These are phyloP conservation scores for Vanrija sp. DNA, from an alignment of 1,284 basidiomycete species.

Conservation along the genomic window DNA sequence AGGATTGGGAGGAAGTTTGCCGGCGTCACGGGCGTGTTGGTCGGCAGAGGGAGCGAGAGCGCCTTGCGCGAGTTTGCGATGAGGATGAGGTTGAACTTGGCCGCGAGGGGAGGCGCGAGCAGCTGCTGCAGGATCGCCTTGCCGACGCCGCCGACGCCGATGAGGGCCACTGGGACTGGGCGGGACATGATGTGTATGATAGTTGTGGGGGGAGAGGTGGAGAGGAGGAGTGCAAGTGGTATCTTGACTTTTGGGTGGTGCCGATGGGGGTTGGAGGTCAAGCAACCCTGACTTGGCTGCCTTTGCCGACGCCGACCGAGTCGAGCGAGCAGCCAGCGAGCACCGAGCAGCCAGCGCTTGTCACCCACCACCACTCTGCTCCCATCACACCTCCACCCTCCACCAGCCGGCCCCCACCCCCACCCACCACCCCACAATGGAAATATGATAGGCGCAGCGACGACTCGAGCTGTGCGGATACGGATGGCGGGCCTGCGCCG, in stretches of 20 bases:
- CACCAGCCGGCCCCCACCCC: not conserved
- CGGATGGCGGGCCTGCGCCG: not conserved
- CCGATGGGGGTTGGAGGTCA: not conserved
- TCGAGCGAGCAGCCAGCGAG: not conserved
- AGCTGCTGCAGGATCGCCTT: conserved; percentile 69
- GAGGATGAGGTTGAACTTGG: conserved; percentile 64
- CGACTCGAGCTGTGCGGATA: no score
- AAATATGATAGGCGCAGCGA: no score
- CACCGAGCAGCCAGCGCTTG: no score
- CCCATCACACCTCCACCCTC: not conserved
- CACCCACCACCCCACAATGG: not conserved
- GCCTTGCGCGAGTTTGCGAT: conserved; percentile 72
- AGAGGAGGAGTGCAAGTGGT: not conserved
- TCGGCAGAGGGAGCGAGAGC: conserved; percentile 55
- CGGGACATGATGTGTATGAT: conserved; percentile 11
- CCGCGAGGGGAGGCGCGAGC: conserved; percentile 52
- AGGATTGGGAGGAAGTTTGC: conserved; percentile 47
- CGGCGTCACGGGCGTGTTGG: conserved; percentile 45
- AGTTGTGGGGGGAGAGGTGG: not conserved
- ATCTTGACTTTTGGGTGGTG: no score
- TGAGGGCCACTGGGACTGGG: conserved; percentile 60
- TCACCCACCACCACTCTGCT: not conserved
- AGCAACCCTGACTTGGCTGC: no score
- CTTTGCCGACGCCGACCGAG: not conserved
- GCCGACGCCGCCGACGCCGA: conserved; percentile 86